These are phyloP conservation scores for Tolypocladium nubicola DNA, from an alignment of 2,329 filamentous ascomycete species.

Conservation along the genomic window DNA sequence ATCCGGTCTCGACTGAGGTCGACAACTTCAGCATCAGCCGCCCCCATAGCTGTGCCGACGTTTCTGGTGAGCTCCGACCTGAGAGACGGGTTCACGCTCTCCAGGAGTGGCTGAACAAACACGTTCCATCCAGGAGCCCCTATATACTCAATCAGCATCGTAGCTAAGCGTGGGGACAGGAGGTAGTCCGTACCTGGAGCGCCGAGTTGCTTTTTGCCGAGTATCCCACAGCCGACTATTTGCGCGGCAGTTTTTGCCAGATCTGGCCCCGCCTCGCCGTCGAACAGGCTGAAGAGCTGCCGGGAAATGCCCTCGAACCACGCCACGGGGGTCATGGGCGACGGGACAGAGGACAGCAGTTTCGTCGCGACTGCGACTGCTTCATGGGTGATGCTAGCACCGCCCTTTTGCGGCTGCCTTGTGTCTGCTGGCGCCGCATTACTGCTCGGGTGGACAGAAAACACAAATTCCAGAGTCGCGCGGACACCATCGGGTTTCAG, in stretches of 20 bases:
- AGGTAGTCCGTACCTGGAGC: slow-evolving; percentile 38
- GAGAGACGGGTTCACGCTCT: slow-evolving; percentile 35
- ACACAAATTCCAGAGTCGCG: slow-evolving; percentile 59
- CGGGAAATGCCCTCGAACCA: slow-evolving; percentile 53
- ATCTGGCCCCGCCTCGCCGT: slow-evolving; percentile 34
- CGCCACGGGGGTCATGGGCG: slow-evolving; percentile 36
- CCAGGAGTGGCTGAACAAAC: slow-evolving; percentile 49
- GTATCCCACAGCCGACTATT: slow-evolving; percentile 44
- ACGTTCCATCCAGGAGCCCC: slow-evolving; percentile 50
- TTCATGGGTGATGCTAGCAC: slow-evolving; percentile 57
- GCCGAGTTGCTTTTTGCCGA: slow-evolving; percentile 53
- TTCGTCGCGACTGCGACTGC: slow-evolving; percentile 53
- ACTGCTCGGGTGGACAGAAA: slow-evolving; percentile 53
- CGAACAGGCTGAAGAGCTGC: slow-evolving; percentile 51
- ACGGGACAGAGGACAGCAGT: slow-evolving; percentile 50
- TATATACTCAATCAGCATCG: slow-evolving; percentile 11
- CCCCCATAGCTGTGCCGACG: slow-evolving; percentile 7
- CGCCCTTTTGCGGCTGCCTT: slow-evolving; percentile 38
- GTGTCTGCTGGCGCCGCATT: slow-evolving; percentile 28
- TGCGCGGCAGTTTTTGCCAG: slow-evolving; percentile 25
- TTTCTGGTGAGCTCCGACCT: not conserved
- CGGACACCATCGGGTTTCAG: slow-evolving; percentile 54
- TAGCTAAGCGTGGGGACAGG: not conserved
- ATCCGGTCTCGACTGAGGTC: slow-evolving; percentile 32
- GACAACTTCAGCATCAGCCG: slow-evolving; percentile 27